Percentiles rank a stretch among this genome's conserved stretches.
Conservation (phyloP, 495 filamentous ascomycete species). For the Lasiosphaeriaceae sp. region DNA sequence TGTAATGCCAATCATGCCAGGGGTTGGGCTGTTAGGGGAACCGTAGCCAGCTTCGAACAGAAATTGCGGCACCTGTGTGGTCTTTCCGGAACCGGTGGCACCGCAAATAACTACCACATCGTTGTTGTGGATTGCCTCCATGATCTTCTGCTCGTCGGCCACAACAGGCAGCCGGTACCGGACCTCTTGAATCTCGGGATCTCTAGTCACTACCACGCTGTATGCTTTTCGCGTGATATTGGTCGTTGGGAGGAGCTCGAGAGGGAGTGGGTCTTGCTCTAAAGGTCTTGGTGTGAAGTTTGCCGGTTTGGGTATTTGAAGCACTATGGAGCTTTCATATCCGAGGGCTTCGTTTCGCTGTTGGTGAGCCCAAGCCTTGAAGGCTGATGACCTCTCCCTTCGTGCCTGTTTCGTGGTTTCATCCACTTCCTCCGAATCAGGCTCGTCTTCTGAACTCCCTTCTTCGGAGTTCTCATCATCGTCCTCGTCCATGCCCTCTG, state of each 20-base stretch:
- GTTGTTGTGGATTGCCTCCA: constrained; percentile 94
- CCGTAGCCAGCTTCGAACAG: constrained; percentile 93
- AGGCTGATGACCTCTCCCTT: constrained; percentile 57
- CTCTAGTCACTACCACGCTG: constrained; percentile 67
- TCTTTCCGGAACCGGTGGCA: constrained; percentile 94
- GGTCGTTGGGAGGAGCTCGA: constrained; percentile 63
- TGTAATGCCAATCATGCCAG: constrained; percentile 91
- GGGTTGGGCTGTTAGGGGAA: constrained; percentile 65
- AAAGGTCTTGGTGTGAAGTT: constrained; percentile 57
- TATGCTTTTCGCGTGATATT: constrained; percentile 68
- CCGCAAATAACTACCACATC: constrained; percentile 88
- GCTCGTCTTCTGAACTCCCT: constrained; percentile 20
- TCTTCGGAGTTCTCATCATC: constrained; percentile 17
- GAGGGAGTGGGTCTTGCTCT: constrained; percentile 72
- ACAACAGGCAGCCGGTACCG: constrained; percentile 85
- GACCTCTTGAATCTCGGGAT: constrained; percentile 67
- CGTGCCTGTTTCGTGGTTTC: constrained; percentile 27
- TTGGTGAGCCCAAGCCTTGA: constrained; percentile 88
- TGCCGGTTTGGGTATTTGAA: constrained; percentile 41
- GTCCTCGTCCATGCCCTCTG: constrained; percentile 4
- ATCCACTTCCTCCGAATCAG: constrained; percentile 23
- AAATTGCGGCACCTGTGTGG: constrained; percentile 95
- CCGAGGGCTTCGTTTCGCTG: constrained; percentile 73
- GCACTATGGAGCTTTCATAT: constrained; percentile 32
- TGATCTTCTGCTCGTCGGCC: constrained; percentile 93